Percentiles rank a stretch among this genome's conserved stretches.
These are phyloP conservation scores for Pouteria campechiana DNA, from an alignment of 179 eudicot genomes.

Conservation along the genomic window DNA sequence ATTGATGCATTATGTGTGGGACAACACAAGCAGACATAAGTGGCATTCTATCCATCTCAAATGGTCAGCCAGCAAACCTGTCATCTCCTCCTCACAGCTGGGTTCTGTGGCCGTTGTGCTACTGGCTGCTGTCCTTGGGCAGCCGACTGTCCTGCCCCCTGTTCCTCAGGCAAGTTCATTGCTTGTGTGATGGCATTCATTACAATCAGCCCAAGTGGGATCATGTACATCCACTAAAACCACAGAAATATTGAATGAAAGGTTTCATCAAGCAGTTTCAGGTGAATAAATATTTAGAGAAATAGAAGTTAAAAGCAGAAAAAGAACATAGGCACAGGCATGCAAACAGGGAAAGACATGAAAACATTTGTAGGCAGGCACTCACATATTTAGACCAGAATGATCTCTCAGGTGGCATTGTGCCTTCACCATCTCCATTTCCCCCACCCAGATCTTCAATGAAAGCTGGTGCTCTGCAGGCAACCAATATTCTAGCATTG, in stretches of 20 bases:
- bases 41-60: too few species aligned
- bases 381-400: slow-evolving; percentile 99
- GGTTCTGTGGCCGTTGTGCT: slow-evolving; percentile 38
- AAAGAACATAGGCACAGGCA: background rate
- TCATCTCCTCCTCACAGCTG: slow-evolving; percentile 73
- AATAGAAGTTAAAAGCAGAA: too few species aligned
- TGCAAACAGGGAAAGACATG: background rate
- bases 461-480: slow-evolving; percentile 83
- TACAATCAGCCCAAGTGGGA: slow-evolving; percentile 82
- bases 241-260: background rate
- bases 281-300: too few species aligned
- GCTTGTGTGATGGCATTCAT: slow-evolving; percentile 97
- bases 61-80: slow-evolving; percentile 8
- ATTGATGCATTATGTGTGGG: too few species aligned
- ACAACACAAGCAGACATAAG: too few species aligned
- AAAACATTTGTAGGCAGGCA: slow-evolving; percentile 2
- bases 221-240: slow-evolving; percentile 91
- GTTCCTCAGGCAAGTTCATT: slow-evolving; percentile 89
- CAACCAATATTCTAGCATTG: too few species aligned
- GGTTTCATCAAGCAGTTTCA: too few species aligned
- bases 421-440: slow-evolving; percentile 44
- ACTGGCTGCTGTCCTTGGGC: slow-evolving; percentile 19
- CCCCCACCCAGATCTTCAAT: slow-evolving; percentile 58
- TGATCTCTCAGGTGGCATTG: slow-evolving; percentile 61
- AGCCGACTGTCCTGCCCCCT: slow-evolving; percentile 40